A percentile compares a stretch with the other conserved stretches of the same genome.
These are phyloP conservation scores for barrel medic (Medicago truncatula) DNA, from an alignment of 306 rosid species.

Conservation along the genomic window MtrunA17r5.0-ANR NC_053048.1:52473501-52474000, in stretches of 20 bases:
- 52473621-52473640: background rate
- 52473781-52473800: background rate
- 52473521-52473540: no score
- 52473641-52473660: background rate
- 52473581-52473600: no score
- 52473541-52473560: no score
- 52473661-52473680: background rate
- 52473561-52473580: no score
- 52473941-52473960: no score
- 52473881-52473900: background rate
- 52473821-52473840: conserved; percentile 46
- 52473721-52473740: conserved; percentile 13
- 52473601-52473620: background rate
- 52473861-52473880: background rate
- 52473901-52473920: background rate
- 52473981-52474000: background rate
- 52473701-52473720: conserved; percentile 39
- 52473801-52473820: conserved; percentile 45
- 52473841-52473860: background rate
- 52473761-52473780: no score
- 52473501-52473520: no score
- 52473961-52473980: background rate
- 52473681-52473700: background rate
- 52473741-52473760: conserved; percentile 30
- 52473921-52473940: no score